Evolutionary conservation across 2,329 filamentous ascomycete genomes (phyloP), one percentile per base, ranked within the genome.

Genomic region (Phoma sp.): DNA sequence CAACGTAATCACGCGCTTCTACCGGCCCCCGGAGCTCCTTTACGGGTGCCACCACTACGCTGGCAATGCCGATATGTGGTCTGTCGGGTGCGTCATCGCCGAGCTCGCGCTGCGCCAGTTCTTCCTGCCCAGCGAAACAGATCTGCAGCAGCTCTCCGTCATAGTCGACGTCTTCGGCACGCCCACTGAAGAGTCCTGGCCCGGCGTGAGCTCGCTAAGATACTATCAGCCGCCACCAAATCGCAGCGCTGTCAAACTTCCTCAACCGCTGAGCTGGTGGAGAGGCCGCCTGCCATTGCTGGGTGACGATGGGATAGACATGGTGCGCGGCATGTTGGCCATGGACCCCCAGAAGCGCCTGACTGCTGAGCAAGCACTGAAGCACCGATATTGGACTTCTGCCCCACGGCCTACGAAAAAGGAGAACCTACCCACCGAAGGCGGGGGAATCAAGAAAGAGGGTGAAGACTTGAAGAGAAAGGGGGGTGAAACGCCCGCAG

Each of bases 1-100:
- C 69, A 92, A 95, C 69, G 93, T 97, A 61, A 96, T 99, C 74
- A 99, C 95, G 15, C 87, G 92, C 61, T 99, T 95, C 92, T 99
- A 98, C 79, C 85, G 93, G 1, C 93, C 95, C 0, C 93, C 93
- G 0, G 95, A 99, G 80, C 84, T 99, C 18, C 87, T 98, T 60
- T 97, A 93, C 71, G 92, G 93, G 53, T 92, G 92, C 2, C 85
- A 87, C 53, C 91, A 95, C 77, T 99, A 99, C 78, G 88, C 87
- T 36, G 92, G 92, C 20, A 90, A 89, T 6, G 95, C 97, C 17
- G 95, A 99, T 73, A 83, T 99, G 54, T 99, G 95, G 93, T 93
- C 89, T 40, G 90, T 96, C 50, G 95, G 92, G 42, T 87, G 91
- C 71, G 92, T 99, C 10, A 95, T 99, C 65, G 93, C 93, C 25